Evolutionary conservation across 139 green algal species (phyloP), one percentile per base, ranked within the genome.

Genomic region (Coelastrella sp.): DNA sequence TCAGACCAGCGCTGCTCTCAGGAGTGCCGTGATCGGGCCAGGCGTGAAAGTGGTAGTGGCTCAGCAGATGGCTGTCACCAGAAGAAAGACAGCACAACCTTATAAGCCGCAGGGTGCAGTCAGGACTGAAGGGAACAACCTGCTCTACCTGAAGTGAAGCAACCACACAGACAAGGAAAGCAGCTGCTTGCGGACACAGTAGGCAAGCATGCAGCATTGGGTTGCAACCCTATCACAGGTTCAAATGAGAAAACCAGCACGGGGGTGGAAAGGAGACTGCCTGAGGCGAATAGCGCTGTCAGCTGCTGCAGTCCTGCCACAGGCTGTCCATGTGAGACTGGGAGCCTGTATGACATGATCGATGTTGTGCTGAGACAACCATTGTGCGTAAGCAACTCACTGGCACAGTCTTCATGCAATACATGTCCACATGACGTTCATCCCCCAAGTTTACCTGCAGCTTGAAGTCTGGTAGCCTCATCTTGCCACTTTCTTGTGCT

Each of bases 11-110:
- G 43, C 71, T 76, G 51, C 72, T 76, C 67, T 87, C 63, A 6
- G 91, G 91, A 15, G 90, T 87, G 32, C 91, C 89, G 45, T 92
- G 90, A 71, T 94, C 91, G 0, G 91, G 91, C 91, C 91, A 94
- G 11, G 85, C 79, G 69, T 91, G 89, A 63, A 91, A 92, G 78
- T 94, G 85, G 77, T 91, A 94, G 83, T 94, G 91, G 3, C 68
- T 67, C 40, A 94, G 53, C 38, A 80, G 35, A 40, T 85, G 84
- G 30, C 23, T 30, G 35, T 5, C n/a, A 9, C 77, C 76, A 62
- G 40, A 72, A 30, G 30, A 37, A 19, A 21, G 32, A 37, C 79
- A 45, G 69, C n/a, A 85, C 2, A 89, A 23, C 48, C 32, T 27
- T 63, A 88, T 45, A 15, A 53, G 13, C 21, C 86, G 71, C n/a